Conservation (phyloP, 2,329 filamentous ascomycete species). For the Cladosporium sp. region DNA sequence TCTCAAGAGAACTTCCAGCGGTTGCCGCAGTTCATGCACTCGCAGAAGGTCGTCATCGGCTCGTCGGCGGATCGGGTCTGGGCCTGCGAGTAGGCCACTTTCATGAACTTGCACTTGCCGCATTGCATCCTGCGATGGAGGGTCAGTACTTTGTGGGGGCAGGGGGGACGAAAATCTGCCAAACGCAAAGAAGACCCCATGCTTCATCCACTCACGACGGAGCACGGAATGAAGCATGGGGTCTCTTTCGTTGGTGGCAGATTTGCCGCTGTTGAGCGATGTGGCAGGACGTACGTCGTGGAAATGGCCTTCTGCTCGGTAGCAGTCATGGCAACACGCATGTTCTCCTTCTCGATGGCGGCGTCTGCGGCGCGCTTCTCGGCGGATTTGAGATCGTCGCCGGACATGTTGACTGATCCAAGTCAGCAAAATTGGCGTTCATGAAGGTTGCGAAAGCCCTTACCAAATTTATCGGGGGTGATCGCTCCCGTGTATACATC, state of each 20-base stretch:
- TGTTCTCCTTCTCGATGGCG: conserved; percentile 80
- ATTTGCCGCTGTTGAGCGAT: too few relatives aligned
- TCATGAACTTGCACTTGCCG: conserved; percentile 85
- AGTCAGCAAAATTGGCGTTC: too few relatives aligned
- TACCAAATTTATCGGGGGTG: conserved; percentile 56
- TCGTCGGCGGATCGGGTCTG: conserved; percentile 95
- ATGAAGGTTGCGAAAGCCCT: neutral
- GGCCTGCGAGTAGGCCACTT: conserved; percentile 92
- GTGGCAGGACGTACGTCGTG: conserved; percentile 24
- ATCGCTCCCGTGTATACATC: conserved; percentile 73
- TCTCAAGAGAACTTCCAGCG: conserved; percentile 44
- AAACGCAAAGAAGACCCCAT: conserved; percentile 29
- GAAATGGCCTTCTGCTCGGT: conserved; percentile 80
- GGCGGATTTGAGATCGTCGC: conserved; percentile 84
- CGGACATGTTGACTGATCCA: conserved; percentile 64
- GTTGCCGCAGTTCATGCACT: conserved; percentile 47
- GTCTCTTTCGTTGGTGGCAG: conserved; percentile 12
- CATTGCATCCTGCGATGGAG: conserved; percentile 74
- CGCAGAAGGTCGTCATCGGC: conserved; percentile 58
- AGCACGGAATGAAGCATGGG: conserved; percentile 17
- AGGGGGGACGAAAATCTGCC: conserved; percentile 7
- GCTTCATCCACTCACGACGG: conserved; percentile 13
- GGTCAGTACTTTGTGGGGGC: conserved; percentile 10
- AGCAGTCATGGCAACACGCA: conserved; percentile 94
- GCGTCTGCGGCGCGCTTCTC: conserved; percentile 71